phyloP scores from a whole-genome alignment of 129 eudicot species.

The Chrysanthemum seticuspe region DNA sequence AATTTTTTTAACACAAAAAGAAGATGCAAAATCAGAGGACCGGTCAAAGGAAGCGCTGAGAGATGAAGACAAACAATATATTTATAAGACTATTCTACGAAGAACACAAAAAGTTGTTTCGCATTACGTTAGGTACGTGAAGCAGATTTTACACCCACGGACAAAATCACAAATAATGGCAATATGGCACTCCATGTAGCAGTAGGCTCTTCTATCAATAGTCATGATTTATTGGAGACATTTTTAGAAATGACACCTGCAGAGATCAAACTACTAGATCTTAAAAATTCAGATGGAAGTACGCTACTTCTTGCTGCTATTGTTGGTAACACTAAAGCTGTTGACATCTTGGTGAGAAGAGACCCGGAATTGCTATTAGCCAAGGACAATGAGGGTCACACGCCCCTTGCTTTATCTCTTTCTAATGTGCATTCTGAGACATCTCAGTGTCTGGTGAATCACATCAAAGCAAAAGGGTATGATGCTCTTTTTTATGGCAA shows the following conservation, averaged over 20 bases:
- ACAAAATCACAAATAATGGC: constrained; percentile 18
- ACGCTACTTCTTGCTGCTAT: constrained; percentile 28
- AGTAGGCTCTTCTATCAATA: background rate
- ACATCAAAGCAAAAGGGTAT: background rate
- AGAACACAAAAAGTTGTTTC: too few relatives aligned
- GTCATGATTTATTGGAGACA: background rate
- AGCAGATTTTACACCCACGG: too few relatives aligned
- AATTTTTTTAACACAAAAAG: too few relatives aligned
- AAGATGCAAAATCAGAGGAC: too few relatives aligned
- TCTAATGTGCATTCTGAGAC: background rate
- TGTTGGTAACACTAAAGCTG: constrained; percentile 21
- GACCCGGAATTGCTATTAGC: background rate
- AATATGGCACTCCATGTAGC: constrained; percentile 19
- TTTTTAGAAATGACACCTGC: background rate
- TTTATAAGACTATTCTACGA: too few relatives aligned
- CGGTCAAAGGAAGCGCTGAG: too few relatives aligned
- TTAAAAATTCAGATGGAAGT: constrained; percentile 20
- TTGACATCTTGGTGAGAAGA: background rate
- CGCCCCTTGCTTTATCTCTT: constrained; percentile 17
- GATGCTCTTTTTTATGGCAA: too few relatives aligned
- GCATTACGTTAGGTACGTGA: too few relatives aligned
- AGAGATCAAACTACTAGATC: background rate
- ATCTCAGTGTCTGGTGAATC: background rate
- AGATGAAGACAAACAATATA: too few relatives aligned
- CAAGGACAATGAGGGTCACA: constrained; percentile 11